These are phyloP conservation scores for Usnea hakonensis DNA, from an alignment of 495 filamentous ascomycete genomes.

Conservation along the genomic window DNA sequence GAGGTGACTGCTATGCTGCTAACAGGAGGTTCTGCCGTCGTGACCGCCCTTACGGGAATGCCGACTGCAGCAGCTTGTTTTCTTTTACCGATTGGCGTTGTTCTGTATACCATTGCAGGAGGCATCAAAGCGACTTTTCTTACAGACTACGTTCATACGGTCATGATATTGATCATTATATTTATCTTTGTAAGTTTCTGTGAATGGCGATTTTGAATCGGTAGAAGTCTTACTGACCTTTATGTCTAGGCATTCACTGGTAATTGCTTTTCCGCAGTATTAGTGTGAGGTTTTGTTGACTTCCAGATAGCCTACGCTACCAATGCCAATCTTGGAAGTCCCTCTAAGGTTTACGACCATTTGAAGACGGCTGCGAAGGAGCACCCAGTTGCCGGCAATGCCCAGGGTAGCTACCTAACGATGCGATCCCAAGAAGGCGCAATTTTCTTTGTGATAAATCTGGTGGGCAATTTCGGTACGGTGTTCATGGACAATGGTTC, in stretches of 20 bases:
- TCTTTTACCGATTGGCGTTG: slow-evolving; percentile 76
- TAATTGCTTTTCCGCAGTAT: neutral
- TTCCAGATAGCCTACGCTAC: slow-evolving; percentile 56
- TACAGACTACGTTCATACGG: slow-evolving; percentile 80
- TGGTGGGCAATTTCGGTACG: slow-evolving; percentile 72
- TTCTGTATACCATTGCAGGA: slow-evolving; percentile 69
- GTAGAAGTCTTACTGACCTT: neutral
- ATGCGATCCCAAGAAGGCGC: slow-evolving; percentile 83
- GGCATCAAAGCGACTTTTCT: slow-evolving; percentile 68
- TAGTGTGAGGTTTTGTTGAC: neutral
- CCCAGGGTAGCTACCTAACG: slow-evolving; percentile 77
- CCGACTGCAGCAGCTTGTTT: slow-evolving; percentile 85
- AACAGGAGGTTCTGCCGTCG: slow-evolving; percentile 82
- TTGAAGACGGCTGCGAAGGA: slow-evolving; percentile 58
- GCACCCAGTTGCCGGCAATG: slow-evolving; percentile 81
- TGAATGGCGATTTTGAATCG: neutral
- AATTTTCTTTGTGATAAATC: slow-evolving; percentile 95
- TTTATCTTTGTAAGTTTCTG: slow-evolving; percentile 57
- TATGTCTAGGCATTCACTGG: slow-evolving; percentile 48
- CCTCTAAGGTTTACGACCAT: slow-evolving; percentile 71
- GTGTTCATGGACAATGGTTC: slow-evolving; percentile 67
- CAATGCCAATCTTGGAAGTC: slow-evolving; percentile 68
- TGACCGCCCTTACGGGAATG: slow-evolving; percentile 79
- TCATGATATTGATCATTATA: slow-evolving; percentile 81
- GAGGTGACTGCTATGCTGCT: slow-evolving; percentile 78